Evolutionary conservation across 2,329 filamentous ascomycete species (phyloP), one percentile per base, ranked within the genome.

Genomic region (Colletotrichum sojae): DNA sequence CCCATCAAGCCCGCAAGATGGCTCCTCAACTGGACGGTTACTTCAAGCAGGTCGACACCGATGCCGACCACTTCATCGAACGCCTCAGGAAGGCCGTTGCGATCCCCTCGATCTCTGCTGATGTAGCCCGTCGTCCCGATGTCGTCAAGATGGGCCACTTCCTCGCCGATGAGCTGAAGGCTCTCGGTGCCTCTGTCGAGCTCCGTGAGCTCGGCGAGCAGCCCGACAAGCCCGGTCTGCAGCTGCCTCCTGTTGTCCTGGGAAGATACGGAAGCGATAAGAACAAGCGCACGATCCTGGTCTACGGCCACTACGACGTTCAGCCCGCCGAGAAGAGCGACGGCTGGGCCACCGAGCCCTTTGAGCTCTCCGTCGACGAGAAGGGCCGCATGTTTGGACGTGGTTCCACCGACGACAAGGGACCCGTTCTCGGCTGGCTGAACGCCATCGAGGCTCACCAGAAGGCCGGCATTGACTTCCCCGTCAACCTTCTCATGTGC

Each of bases 291-390:
- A 98, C 95, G 43, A 96, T 99, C 74, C 88, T 99, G 71, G 94
- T 99, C 54, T 99, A 99, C 78, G 96, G 96, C 55, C 96, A 99
- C 86, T 99, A 99, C 84, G 96, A 99, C 80, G 96, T 99, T 43
- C 96, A 99, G 84, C 96, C 96, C 27, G 96, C 96, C 40, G 89
- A 95, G 78, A 93, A 93, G 85, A 93, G 92, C 74, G 96, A 99
- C 76, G 96, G 96, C 73, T 99, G 96, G 96, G 91, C 92, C 62
- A 98, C 95, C 3, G 93, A 98, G 80, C 96, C 96, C 6, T 99
- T 98, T 81, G 90, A 93, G 71, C 88, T 99, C 73, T 92, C 89
- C 31, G 88, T 98, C 67, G 95, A 97, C 78, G 91, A 94, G 72
- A 93, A 98, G 83, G 95, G 91, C 71, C 92, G 95, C 78, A 99